Conservation (phyloP, 2,329 filamentous ascomycete genomes). For the Penicillium hordei region DNA sequence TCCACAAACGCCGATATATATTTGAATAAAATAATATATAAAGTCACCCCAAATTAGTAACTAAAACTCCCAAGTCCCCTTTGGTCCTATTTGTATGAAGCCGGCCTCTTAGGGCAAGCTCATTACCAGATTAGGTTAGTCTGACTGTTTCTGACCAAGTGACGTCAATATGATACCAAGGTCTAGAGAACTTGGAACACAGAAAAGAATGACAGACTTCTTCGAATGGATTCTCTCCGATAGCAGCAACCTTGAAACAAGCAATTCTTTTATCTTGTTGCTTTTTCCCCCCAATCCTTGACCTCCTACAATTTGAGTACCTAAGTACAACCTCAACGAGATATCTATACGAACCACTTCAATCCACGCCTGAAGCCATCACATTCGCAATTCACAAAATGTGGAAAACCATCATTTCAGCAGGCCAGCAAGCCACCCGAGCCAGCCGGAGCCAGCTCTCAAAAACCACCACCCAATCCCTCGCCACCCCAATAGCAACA, state of each 20-base stretch:
- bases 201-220: background rate
- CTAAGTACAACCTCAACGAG: background rate
- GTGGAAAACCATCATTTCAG: constrained; percentile 24
- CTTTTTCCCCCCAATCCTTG: background rate
- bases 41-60: background rate
- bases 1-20: accelerated
- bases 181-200: constrained; percentile 14
- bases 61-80: background rate
- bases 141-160: constrained; percentile 2
- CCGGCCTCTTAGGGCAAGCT: constrained; percentile 13
- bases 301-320: background rate
- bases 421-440: constrained; percentile 15
- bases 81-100: background rate
- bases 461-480: background rate
- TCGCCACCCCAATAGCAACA: constrained; percentile 1
- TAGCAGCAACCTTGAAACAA: background rate
- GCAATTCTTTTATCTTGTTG: background rate
- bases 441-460: constrained; percentile 1
- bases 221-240: background rate
- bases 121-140: constrained; percentile 19
- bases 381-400: constrained; percentile 8
- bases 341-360: background rate
- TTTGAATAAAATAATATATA: background rate
- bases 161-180: constrained; percentile 31
- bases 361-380: background rate